These are phyloP conservation scores for Sextonia rubra DNA, from an alignment of 164 flowering plant genomes.

Conservation along the genomic window DNA sequence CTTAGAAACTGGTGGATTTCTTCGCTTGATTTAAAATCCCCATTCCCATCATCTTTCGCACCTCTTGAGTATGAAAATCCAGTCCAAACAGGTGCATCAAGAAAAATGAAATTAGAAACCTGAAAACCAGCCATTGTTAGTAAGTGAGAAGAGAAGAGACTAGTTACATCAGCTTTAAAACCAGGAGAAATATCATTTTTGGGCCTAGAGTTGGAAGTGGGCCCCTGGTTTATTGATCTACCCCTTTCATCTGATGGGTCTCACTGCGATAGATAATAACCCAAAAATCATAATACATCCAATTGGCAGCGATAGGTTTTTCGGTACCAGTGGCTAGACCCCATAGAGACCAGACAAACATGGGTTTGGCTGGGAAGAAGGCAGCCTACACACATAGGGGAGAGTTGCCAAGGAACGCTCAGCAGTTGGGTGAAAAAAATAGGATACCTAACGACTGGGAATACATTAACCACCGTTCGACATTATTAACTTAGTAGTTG, in stretches of 20 bases:
- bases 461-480: no score
- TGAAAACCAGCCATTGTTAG: not conserved
- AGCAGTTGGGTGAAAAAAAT: no score
- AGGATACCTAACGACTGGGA: no score
- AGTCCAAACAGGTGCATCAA: conserved; percentile 22
- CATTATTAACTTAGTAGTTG: no score
- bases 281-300: not conserved
- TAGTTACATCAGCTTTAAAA: not conserved
- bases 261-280: not conserved
- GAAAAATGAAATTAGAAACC: conserved; percentile 16
- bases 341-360: not conserved
- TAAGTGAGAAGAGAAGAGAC: not conserved
- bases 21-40: conserved; percentile 9
- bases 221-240: not conserved
- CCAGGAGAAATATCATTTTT: not conserved
- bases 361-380: no score
- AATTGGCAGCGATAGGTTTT: no score
- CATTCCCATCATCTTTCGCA: not conserved
- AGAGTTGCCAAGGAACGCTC: no score
- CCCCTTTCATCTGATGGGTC: not conserved
- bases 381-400: no score
- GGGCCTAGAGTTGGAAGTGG: not conserved
- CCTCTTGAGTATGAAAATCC: conserved; percentile 24
- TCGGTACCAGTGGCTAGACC: no score
- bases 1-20: conserved; percentile 14